Conservation (phyloP, 75 land plant genomes). For the Picea glauca region DNA sequence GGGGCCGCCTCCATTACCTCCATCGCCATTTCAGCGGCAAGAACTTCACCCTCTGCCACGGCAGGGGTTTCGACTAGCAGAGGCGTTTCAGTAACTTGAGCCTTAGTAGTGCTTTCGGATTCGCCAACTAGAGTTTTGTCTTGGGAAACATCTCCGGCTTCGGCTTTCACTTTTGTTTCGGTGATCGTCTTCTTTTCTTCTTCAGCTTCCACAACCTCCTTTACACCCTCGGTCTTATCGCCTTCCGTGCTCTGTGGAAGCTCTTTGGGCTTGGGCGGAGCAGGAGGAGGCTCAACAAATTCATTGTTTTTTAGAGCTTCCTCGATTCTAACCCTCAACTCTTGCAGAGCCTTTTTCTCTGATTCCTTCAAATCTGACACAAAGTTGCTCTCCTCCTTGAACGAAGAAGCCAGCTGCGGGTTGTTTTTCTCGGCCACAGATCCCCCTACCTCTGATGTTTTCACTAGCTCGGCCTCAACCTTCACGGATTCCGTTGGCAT, state of each 20-base stretch:
- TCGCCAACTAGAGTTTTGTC: background rate
- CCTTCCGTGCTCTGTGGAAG: constrained; percentile 1
- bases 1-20: background rate
- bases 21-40: background rate
- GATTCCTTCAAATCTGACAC: constrained; percentile 56
- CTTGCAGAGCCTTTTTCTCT: constrained; percentile 69
- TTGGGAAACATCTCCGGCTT: background rate
- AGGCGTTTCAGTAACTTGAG: background rate
- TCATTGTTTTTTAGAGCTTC: constrained; percentile 41
- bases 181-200: constrained; percentile 19
- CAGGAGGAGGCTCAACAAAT: constrained; percentile 12
- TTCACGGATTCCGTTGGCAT: no score
- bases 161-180: background rate
- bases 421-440: constrained; percentile 10
- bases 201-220: constrained; percentile 13
- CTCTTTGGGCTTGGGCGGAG: background rate
- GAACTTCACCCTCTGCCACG: background rate
- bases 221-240: background rate
- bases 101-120: background rate
- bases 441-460: background rate
- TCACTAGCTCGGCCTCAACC: background rate
- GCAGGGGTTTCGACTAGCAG: background rate
- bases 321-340: constrained; percentile 45
- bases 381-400: constrained; percentile 49
- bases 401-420: constrained; percentile 10